These are phyloP conservation scores for Penicillium atrosanguineum DNA, from an alignment of 495 filamentous ascomycete genomes.

Conservation along the genomic window DNA sequence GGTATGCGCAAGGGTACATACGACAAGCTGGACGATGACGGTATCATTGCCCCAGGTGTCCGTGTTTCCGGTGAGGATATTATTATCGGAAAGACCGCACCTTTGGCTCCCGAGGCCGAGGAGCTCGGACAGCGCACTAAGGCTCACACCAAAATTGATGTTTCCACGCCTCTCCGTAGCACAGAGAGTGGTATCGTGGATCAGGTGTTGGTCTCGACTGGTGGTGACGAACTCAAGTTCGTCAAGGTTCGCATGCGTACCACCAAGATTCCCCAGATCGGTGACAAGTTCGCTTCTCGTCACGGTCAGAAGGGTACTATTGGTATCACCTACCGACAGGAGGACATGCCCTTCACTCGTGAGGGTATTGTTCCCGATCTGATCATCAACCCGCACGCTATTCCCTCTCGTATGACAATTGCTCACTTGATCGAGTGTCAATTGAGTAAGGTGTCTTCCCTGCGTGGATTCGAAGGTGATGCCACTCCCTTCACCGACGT, in stretches of 20 bases:
- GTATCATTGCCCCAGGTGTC: constrained; percentile 86
- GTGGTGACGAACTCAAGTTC: constrained; percentile 81
- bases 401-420: constrained; percentile 99
- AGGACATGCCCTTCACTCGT: constrained; percentile 97
- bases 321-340: constrained; percentile 93
- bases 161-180: constrained; percentile 88
- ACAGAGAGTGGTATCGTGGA: constrained; percentile 97
- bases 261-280: constrained; percentile 97
- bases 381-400: constrained; percentile 99
- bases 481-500: constrained; percentile 98
- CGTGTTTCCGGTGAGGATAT: constrained; percentile 97
- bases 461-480: constrained; percentile 91
- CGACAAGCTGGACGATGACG: constrained; percentile 95
- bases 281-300: constrained; percentile 98
- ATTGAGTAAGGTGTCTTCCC: constrained; percentile 87
- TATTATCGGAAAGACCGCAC: constrained; percentile 97
- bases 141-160: constrained; percentile 87
- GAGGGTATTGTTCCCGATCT: constrained; percentile 91
- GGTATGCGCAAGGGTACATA: constrained; percentile 94
- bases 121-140: constrained; percentile 91
- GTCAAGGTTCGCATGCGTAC: constrained; percentile 97
- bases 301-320: constrained; percentile 99
- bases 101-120: constrained; percentile 85
- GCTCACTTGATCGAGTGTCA: constrained; percentile 99
- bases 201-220: constrained; percentile 83